Percentiles rank a stretch among this genome's conserved stretches.
phyloP scores from a whole-genome alignment of 805 yeast genomes.

The Vanderwaltozyma verrucispora region DNA sequence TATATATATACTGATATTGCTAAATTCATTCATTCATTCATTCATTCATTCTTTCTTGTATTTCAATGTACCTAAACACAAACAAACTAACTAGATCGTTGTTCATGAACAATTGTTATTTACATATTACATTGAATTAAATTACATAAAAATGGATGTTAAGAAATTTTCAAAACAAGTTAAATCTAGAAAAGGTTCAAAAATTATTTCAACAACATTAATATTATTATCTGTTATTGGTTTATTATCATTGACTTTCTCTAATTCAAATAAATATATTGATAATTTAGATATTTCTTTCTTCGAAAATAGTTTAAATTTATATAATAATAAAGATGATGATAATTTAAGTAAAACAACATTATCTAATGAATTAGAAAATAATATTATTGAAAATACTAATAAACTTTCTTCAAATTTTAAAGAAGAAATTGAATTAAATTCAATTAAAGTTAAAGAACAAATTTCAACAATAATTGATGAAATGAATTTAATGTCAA shows the following conservation, averaged over 20 bases:
- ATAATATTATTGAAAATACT: no score
- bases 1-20: no score
- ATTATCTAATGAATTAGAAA: no score
- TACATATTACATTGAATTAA: no score
- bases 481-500: slow-evolving; percentile 4
- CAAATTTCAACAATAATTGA: slow-evolving; percentile 10
- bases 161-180: slow-evolving; percentile 1
- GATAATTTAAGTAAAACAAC: not conserved
- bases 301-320: no score
- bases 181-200: not conserved
- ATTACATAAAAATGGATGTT: not conserved
- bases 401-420: not conserved
- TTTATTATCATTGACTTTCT: slow-evolving; percentile 3
- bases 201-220: slow-evolving; percentile 6
- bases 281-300: not conserved
- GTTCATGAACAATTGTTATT: no score
- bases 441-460: slow-evolving; percentile 10
- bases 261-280: slow-evolving; percentile 2
- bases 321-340: no score
- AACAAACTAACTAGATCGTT: no score
- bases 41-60: not conserved
- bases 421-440: slow-evolving; percentile 4
- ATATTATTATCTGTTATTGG: slow-evolving; percentile 4
- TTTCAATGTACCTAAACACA: not conserved
- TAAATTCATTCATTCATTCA: not conserved